Conservation (phyloP, 2,329 filamentous ascomycete species). For the Lasiodiplodia theobromae region DNA sequence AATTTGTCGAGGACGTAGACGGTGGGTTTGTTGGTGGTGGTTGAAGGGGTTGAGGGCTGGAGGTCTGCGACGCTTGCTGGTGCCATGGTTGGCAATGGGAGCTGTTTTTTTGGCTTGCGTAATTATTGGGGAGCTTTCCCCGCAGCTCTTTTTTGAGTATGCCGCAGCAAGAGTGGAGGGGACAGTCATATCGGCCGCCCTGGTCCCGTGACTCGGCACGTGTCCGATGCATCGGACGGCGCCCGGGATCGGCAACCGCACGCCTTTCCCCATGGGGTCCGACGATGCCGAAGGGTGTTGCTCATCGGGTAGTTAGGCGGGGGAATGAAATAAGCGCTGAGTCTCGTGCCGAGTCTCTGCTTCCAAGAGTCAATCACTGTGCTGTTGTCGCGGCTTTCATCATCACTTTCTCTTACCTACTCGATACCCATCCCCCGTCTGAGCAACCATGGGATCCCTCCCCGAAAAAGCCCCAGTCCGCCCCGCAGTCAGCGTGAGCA, state of each 20-base stretch:
- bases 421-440: neutral
- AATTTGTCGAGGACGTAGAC: constrained; percentile 53
- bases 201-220: neutral
- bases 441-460: neutral
- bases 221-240: neutral
- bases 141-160: neutral
- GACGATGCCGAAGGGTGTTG: neutral
- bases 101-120: no score
- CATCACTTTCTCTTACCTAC: neutral
- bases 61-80: neutral
- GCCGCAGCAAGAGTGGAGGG: neutral
- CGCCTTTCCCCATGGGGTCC: neutral
- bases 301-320: neutral
- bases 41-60: neutral
- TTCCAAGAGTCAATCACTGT: no score
- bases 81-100: neutral
- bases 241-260: neutral
- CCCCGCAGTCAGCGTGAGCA: neutral
- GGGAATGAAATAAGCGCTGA: no score
- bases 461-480: neutral
- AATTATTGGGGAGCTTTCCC: neutral
- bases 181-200: no score
- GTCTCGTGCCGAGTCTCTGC: no score
- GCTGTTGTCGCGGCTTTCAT: no score
- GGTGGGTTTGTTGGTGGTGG: constrained; percentile 39